A percentile compares a stretch with the other conserved stretches of the same genome.
These are phyloP conservation scores for Cladorrhinum sp. DNA, from an alignment of 2,329 filamentous ascomycete genomes.

Conservation along the genomic window DNA sequence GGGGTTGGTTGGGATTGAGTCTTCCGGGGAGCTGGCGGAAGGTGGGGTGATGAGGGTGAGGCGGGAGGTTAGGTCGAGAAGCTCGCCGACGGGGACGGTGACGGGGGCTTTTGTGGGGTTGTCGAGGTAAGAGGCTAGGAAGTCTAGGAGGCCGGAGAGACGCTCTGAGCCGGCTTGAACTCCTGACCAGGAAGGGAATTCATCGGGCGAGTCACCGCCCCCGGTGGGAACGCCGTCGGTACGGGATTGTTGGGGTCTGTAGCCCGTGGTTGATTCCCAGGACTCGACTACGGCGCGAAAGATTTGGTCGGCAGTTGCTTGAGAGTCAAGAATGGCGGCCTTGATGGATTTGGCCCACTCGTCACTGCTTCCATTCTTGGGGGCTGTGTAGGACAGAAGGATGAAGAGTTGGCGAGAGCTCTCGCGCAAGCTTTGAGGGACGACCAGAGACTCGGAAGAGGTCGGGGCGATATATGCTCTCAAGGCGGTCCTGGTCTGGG, in stretches of 20 bases:
- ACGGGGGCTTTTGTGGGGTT: slow-evolving; percentile 64
- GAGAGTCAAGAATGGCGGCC: slow-evolving; percentile 60
- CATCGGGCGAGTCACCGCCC: slow-evolving; percentile 44
- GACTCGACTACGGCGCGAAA: slow-evolving; percentile 78
- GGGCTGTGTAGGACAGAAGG: slow-evolving; percentile 73
- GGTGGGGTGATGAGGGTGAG: slow-evolving; percentile 62
- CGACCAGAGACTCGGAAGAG: slow-evolving; percentile 45
- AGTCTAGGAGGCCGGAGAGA: slow-evolving; percentile 61
- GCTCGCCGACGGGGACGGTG: slow-evolving; percentile 61
- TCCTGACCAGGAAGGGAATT: slow-evolving; percentile 69
- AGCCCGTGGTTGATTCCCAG: slow-evolving; percentile 67
- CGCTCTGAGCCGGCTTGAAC: slow-evolving; percentile 71
- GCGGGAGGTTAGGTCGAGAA: slow-evolving; percentile 68
- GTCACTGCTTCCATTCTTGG: slow-evolving; percentile 71
- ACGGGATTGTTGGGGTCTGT: slow-evolving; percentile 42
- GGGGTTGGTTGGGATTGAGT: slow-evolving; percentile 62
- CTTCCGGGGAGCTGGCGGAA: slow-evolving; percentile 42
- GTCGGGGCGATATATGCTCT: slow-evolving; percentile 63
- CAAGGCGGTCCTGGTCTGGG: slow-evolving; percentile 63
- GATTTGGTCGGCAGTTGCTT: slow-evolving; percentile 70
- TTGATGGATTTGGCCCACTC: slow-evolving; percentile 74
- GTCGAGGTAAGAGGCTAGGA: slow-evolving; percentile 62
- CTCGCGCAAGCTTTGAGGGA: slow-evolving; percentile 52
- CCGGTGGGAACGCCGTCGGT: slow-evolving; percentile 47
- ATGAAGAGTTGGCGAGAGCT: slow-evolving; percentile 65